Conservation (phyloP, 192 early-diverging fungal genomes). For the Chytriomyces confervae region DNA sequence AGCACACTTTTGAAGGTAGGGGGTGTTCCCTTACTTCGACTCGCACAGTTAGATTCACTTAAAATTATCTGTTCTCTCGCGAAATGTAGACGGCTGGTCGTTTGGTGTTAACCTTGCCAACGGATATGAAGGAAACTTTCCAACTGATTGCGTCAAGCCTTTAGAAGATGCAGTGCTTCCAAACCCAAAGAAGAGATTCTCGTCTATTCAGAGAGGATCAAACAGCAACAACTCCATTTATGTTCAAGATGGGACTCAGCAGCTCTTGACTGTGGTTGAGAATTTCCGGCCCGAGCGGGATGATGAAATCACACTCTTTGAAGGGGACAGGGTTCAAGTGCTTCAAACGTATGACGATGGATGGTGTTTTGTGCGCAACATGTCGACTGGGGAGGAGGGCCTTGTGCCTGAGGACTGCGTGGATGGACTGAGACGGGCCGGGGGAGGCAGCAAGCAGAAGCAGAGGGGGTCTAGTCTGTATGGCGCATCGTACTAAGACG, state of each 20-base stretch:
- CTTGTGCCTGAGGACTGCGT: slow-evolving; percentile 59
- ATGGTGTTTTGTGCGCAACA: slow-evolving; percentile 56
- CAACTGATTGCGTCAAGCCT: neutral
- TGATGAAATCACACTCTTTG: slow-evolving; percentile 2
- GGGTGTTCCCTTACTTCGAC: too few relatives aligned
- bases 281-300: slow-evolving; percentile 2
- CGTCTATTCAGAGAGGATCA: slow-evolving; percentile 10
- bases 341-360: slow-evolving; percentile 10
- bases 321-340: neutral
- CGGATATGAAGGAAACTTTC: slow-evolving; percentile 1
- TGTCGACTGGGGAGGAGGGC: slow-evolving; percentile 53
- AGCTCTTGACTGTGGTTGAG: neutral
- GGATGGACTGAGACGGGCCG: slow-evolving; percentile 9
- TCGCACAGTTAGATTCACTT: too few relatives aligned
- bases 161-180: neutral
- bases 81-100: neutral
- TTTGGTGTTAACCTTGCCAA: neutral
- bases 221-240: neutral
- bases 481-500: neutral
- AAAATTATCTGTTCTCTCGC: too few relatives aligned
- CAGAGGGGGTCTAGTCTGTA: slow-evolving; percentile 25
- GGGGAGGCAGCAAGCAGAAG: neutral
- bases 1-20: neutral
- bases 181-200: slow-evolving; percentile 13
- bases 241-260: too few relatives aligned